Percentiles rank a stretch among this genome's conserved stretches.
phyloP scores from a whole-genome alignment of 2,329 filamentous ascomycete genomes.

The Cordyceps tenuipes region DNA sequence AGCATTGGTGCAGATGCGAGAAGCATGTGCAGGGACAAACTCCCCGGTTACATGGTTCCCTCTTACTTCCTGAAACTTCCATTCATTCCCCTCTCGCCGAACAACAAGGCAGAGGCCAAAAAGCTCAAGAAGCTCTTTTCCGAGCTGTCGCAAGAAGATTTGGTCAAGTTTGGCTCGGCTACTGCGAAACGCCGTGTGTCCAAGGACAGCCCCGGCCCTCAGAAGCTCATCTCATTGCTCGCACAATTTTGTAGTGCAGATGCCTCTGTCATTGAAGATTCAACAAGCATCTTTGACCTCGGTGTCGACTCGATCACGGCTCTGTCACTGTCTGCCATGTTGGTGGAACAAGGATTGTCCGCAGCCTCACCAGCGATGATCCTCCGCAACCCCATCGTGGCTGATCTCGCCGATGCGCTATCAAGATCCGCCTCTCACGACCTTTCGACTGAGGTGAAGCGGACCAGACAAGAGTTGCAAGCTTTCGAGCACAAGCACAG shows the following conservation, averaged over 20 bases:
- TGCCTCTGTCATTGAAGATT: slow-evolving; percentile 35
- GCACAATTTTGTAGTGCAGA: slow-evolving; percentile 41
- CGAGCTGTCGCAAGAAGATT: slow-evolving; percentile 46
- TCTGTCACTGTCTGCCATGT: slow-evolving; percentile 55
- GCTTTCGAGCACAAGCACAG: slow-evolving; percentile 57
- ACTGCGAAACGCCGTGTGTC: slow-evolving; percentile 9
- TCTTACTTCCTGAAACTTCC: slow-evolving; percentile 69
- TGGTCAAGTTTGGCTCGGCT: slow-evolving; percentile 47
- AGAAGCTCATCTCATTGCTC: slow-evolving; percentile 45
- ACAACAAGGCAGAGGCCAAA: slow-evolving; percentile 81
- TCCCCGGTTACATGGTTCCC: slow-evolving; percentile 86
- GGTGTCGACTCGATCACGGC: slow-evolving; percentile 85
- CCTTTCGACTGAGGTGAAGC: slow-evolving; percentile 26
- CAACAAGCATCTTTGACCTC: slow-evolving; percentile 71
- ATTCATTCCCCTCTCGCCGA: slow-evolving; percentile 70
- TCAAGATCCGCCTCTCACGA: slow-evolving; percentile 6
- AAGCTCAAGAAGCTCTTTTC: slow-evolving; percentile 59
- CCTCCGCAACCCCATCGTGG: slow-evolving; percentile 51
- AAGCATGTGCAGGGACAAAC: slow-evolving; percentile 55
- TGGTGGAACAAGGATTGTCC: slow-evolving; percentile 55
- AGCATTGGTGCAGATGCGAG: slow-evolving; percentile 39
- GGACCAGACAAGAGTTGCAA: slow-evolving; percentile 51
- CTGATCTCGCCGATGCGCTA: slow-evolving; percentile 36
- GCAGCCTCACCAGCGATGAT: slow-evolving; percentile 57
- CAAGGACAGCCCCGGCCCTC: slow-evolving; percentile 27